A percentile compares a stretch with the other conserved stretches of the same genome.
phyloP scores from a whole-genome alignment of 78 protist genomes.

The Emiliania huxleyi region DNA sequence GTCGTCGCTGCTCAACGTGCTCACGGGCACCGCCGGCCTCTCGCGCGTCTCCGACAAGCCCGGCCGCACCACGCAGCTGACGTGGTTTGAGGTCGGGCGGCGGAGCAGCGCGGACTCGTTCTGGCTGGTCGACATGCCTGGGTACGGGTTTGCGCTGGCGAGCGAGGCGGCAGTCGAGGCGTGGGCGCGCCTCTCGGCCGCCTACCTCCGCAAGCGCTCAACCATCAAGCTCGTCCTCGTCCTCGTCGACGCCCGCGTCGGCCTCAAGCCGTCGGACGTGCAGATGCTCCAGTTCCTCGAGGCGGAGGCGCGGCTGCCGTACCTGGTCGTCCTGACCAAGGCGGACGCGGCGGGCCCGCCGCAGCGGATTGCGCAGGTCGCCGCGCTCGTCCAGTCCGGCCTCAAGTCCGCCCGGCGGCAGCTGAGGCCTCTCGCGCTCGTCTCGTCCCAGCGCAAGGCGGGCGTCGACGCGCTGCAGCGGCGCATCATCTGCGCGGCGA shows the following conservation, averaged over 20 bases:
- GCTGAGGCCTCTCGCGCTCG: not conserved
- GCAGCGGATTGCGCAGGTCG: not conserved
- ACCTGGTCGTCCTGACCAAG: not conserved
- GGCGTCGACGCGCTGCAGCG: not conserved
- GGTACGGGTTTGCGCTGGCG: constrained; percentile 9
- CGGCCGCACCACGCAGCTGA: not conserved
- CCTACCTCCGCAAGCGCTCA: not conserved
- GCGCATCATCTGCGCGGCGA: not conserved
- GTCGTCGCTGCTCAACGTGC: not conserved
- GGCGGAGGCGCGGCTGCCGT: not conserved
- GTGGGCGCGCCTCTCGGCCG: not conserved
- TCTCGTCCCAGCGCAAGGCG: not conserved
- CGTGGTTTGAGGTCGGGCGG: not conserved
- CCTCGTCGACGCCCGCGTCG: not conserved
- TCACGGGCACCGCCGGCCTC: not conserved
- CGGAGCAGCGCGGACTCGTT: not conserved
- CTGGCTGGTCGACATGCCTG: not conserved
- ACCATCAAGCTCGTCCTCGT: not conserved
- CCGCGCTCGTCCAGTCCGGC: not conserved
- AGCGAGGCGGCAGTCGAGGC: not conserved
- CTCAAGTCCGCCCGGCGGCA: not conserved
- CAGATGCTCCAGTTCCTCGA: not conserved
- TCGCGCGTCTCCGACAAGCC: constrained; percentile 5
- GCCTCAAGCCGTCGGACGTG: not conserved
- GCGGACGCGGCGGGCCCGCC: not conserved